These are phyloP conservation scores for Hypomontagnella monticulosa DNA, from an alignment of 495 filamentous ascomycete species.

Conservation along the genomic window DNA sequence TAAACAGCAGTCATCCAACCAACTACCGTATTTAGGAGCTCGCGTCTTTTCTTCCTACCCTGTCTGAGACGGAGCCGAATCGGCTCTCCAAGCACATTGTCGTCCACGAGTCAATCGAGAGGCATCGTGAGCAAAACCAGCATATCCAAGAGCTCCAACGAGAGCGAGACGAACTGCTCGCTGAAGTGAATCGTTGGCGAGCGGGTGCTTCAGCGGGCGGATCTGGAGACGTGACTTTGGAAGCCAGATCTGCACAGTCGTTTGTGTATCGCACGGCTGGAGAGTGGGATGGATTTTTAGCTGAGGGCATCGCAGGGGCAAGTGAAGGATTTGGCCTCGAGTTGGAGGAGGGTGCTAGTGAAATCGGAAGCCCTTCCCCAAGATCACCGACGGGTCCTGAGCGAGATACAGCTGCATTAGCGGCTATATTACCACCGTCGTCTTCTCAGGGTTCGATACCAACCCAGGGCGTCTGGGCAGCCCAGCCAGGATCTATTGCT, in stretches of 20 bases:
- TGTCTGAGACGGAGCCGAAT: conserved; percentile 36
- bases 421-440: not conserved
- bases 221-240: conserved; percentile 3
- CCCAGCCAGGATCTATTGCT: conserved; percentile 3
- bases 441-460: conserved; percentile 12
- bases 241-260: conserved; percentile 17
- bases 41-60: conserved; percentile 37
- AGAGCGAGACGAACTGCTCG: conserved; percentile 41
- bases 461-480: conserved; percentile 7
- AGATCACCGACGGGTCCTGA: conserved; percentile 11
- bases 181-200: conserved; percentile 39
- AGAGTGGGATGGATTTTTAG: conserved; percentile 6
- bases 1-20: not conserved
- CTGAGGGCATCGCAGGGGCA: conserved; percentile 9
- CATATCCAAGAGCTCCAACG: conserved; percentile 29
- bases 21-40: conserved; percentile 28
- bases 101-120: conserved; percentile 39
- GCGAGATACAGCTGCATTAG: conserved; percentile 13
- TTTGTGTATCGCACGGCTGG: conserved; percentile 18
- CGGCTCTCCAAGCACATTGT: conserved; percentile 42
- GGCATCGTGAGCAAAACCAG: conserved; percentile 32
- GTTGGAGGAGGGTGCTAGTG: not conserved
- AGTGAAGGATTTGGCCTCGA: conserved; percentile 6
- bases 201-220: conserved; percentile 15
- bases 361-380: conserved; percentile 8